Evolutionary conservation across 2,329 filamentous ascomycete genomes (phyloP), one percentile per base, ranked within the genome.

Genomic region (Aspergillus costaricaensis): DNA sequence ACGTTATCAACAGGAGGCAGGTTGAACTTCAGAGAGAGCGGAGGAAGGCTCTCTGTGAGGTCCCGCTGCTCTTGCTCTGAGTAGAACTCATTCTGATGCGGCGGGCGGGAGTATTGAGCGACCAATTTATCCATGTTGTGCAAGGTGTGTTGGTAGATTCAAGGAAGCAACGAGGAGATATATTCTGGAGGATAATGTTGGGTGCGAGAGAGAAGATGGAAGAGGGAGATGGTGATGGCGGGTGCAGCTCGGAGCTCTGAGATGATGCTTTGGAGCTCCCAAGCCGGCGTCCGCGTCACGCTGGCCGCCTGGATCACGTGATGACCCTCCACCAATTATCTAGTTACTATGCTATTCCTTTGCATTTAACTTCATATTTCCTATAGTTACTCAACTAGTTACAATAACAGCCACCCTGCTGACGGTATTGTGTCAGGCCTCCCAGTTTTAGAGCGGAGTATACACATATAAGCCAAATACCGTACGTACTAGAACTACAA

Each of bases 1-100:
- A 96, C 92, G 80, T 96, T 91, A 70, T 91, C 89, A 78, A 98
- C 87, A 56, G 95, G 94, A 59, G 95, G 95, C 80, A 99, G 89
- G 71, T 92, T 91, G 80, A 99, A 99, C 80, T 93, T 96, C 76
- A 96, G 87, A 57, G 91, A 94, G 70, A 96, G 84, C 70, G 88
- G 87, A 72, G 91, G 89, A 67, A 87, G 82, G 70, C 86, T 83
- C 73, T 91, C 87, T 72, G 82, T 82, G 74, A 91, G 83, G 72
- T 93, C 89, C 76, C 91, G 85, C 73, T 92, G 85, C 69, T 92
- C 88, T 74, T 92, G 85, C 70, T 89, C 85, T 56, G 85, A 82
- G 74, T 88, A 87, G 71, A 86, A 85, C 79, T 96, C 91, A 71
- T 90, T 85, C 76, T 89, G 83, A 78, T 87, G 87, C 62, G 88